Evolutionary conservation across 176 grass and related monocot genomes (phyloP), one percentile per base, ranked within the genome.

Genomic region (Miscanthus lutarioriparius): DNA sequence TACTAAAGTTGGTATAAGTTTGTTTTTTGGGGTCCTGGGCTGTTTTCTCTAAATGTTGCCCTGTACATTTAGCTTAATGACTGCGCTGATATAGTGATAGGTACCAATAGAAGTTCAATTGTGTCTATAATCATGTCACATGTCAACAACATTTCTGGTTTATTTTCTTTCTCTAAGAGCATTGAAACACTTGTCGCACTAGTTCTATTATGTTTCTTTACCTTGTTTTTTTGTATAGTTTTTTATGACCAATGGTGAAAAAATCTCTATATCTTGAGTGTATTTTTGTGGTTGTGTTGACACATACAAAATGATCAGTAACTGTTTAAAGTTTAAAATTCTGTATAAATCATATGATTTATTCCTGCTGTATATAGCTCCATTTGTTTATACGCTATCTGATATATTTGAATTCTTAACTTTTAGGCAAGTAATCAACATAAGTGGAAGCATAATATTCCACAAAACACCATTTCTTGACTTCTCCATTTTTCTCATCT

Each of bases 291-390:
- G 32, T 30, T 68, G n/a, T 68, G n/a, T 26, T 84, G 73, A 27
- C 32, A 68, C 65, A 74, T 41, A 68, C 62, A 54, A 76, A 84
- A 66, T 84, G 43, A n/a, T 27, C n/a, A 25, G 10, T 6, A 27
- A 45, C 70, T 72, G 12, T 72, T 43, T 71, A 15, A 84, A 77
- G n/a, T 45, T 43, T 71, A 26, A 84, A 77, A 19, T 56, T 22
- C 5, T 84, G 27, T 43, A 65, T 64, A 37, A 19, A 49, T 63
- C 38, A 47, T 83, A 41, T 75, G 35, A 65, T 75, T 66, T 75
- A 16, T 25, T 67, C 73, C 23, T 53, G 36, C 20, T 47, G 7
- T 83, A 19, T 36, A 75, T 84, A 49, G 13, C 40, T 73, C 41
- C 70, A 47, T 73, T 27, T 72, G 25, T 73, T 17, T 45, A 26